Evolutionary conservation across 1,284 basidiomycete genomes (phyloP).

Genomic region (Ceratobasidium sp.): DNA sequence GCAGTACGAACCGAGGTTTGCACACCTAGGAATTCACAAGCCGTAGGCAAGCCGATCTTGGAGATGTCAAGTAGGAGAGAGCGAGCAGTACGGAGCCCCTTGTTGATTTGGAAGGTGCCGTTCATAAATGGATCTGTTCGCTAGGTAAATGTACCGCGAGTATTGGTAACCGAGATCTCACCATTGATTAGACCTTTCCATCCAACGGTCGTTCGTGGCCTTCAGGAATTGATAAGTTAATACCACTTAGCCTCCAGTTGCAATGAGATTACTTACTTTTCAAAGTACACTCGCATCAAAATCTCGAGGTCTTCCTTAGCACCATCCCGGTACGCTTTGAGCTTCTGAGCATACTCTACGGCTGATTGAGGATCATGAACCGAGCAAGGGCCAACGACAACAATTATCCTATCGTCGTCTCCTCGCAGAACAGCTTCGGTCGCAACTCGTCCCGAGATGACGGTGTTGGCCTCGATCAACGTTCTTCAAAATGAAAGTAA

Average conservation of each 20-base stretch:
- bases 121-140: conserved; percentile 80
- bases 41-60: conserved; percentile 85
- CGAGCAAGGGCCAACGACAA: conserved; percentile 95
- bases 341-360: conserved; percentile 84
- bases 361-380: conserved; percentile 93
- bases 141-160: background rate
- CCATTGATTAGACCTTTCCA: conserved; percentile 98
- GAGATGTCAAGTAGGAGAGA: conserved; percentile 88
- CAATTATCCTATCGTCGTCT: conserved; percentile 84
- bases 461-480: conserved; percentile 76
- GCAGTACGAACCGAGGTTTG: conserved; percentile 55
- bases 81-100: conserved; percentile 91
- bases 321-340: conserved; percentile 82
- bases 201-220: conserved; percentile 92
- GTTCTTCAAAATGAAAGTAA: conserved; percentile 59
- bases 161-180: too few species aligned
- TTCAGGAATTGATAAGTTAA: conserved; percentile 46
- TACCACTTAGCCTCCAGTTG: background rate
- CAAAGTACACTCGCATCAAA: conserved; percentile 97
- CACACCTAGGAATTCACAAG: conserved; percentile 79
- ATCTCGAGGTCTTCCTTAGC: conserved; percentile 91
- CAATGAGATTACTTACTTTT: conserved; percentile 65
- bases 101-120: conserved; percentile 90
- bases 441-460: conserved; percentile 80
- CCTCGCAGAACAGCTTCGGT: conserved; percentile 84